Percentiles rank a stretch among this genome's conserved stretches.
phyloP scores from a whole-genome alignment of 2,329 filamentous ascomycete species.

The Ascochyta clinopodiicola region DNA sequence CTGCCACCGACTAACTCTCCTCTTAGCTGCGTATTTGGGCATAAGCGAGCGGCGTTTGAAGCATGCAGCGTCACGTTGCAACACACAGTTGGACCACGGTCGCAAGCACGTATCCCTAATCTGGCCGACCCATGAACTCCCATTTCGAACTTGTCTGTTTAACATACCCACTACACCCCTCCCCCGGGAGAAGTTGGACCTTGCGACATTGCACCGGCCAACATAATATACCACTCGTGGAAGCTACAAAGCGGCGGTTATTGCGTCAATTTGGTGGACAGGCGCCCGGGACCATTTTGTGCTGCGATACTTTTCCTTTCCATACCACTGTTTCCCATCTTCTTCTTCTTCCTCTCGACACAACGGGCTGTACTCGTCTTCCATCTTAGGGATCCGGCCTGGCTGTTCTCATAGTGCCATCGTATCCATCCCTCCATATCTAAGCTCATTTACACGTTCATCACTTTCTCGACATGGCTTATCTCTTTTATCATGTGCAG shows the following conservation, averaged over 20 bases:
- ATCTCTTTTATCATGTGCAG: conserved; percentile 21
- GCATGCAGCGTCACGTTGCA: conserved; percentile 39
- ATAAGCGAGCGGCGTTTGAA: conserved; percentile 41
- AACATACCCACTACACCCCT: conserved; percentile 38
- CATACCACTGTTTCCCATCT: conserved; percentile 43
- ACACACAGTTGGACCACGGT: conserved; percentile 41
- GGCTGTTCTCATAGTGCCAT: conserved; percentile 36
- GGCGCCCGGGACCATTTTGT: conserved; percentile 42
- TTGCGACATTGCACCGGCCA: conserved; percentile 31
- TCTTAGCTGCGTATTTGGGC: conserved; percentile 60
- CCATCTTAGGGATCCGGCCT: conserved; percentile 25
- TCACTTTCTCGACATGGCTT: conserved; percentile 15
- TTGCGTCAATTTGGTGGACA: conserved; percentile 36
- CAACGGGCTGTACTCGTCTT: conserved; percentile 25
- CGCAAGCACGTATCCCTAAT: conserved; percentile 36
- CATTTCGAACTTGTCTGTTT: conserved; percentile 28
- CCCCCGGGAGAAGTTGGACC: conserved; percentile 30
- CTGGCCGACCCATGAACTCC: conserved; percentile 21
- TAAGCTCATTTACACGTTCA: conserved; percentile 17
- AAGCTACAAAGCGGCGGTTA: conserved; percentile 30
- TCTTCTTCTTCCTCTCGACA: conserved; percentile 29
- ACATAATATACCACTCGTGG: conserved; percentile 44
- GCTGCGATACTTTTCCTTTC: conserved; percentile 32
- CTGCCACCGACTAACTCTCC: conserved; percentile 30
- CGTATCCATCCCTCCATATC: conserved; percentile 24